These are phyloP conservation scores for Pseudogymnoascus sp. DNA, from an alignment of 2,329 filamentous ascomycete genomes.

Conservation along the genomic window DNA sequence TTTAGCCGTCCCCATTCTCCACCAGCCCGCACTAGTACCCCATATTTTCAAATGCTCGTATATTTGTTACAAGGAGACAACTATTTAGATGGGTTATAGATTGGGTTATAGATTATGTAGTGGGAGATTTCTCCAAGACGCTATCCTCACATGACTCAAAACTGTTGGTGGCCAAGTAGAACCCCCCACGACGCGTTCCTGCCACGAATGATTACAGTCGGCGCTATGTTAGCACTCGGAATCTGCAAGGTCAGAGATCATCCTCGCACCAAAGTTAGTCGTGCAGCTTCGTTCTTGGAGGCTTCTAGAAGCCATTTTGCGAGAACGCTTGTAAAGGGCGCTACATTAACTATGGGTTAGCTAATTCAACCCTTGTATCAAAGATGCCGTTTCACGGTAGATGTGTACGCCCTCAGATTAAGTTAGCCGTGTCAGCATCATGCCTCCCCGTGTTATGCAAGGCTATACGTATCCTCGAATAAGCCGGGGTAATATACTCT, in stretches of 20 bases:
- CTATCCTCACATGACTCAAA: background rate
- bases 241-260: background rate
- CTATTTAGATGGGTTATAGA: background rate
- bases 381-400: background rate
- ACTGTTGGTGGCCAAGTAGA: background rate
- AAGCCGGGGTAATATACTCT: background rate
- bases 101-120: background rate
- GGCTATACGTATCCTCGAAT: background rate
- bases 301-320: background rate
- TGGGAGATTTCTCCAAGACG: background rate
- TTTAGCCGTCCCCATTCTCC: background rate
- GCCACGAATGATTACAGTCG: background rate
- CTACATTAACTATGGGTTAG: background rate
- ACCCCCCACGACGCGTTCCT: background rate
- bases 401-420: background rate
- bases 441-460: background rate
- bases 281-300: background rate
- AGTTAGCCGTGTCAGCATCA: background rate
- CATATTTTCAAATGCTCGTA: background rate
- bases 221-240: background rate
- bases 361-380: background rate
- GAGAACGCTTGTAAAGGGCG: background rate
- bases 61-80: background rate
- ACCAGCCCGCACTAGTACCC: background rate
- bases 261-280: background rate